Base-by-base conservation (phyloP, 768 basidiomycete species). In the Tulasnella sp. region DNA sequence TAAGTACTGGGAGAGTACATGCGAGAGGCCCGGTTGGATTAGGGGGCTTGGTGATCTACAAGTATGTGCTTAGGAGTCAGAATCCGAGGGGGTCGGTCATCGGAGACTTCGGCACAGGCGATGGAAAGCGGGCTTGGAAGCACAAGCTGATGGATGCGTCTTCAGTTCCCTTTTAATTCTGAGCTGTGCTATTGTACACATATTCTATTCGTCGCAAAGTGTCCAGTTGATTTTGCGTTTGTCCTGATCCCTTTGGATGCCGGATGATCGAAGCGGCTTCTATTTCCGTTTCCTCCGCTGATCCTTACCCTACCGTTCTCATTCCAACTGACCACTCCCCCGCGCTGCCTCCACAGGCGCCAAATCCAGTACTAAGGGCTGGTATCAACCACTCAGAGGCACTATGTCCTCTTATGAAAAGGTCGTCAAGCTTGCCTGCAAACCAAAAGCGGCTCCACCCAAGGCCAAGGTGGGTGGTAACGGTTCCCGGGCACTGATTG, bases 21-120 rank as follows among this genome's bases (percentile, higher is more conserved):
- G 94, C 96, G 15, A 78, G 95, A 43, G 96, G 96, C 2, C 96
- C 96, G 0, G 95, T 98, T 1, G 95, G 95, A 0, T 76, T 97
- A 54, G 90, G 97, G 64, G 92, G 92, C 1, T 75, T 96, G 64
- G 87, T 93, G 42, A 96, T 85, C 60, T 98, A 99, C 77, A 98
- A 98, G 74, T 99, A 97, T 71, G 82, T 92, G 76, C 72, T 98
- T 73, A 76, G 80, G 72, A 93, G 92, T 71, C 81, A 75, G 65
- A 83, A 74, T 50, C 76, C 75, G 47, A 75, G 72, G 51, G 96
- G 94, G 9, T 93, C 96, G 67, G 73, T 88, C n/a, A 90, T 85
- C 7, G 80, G 81, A 4, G 94, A 96, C 67, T 94, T 92, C 70
- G 91, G 88, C 15, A 70, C 70, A 1, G 88, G 82, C 1, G 73